Conservation (phyloP, 2,329 filamentous ascomycete genomes). For the Hawksworthiomyces lignivorus region DNA sequence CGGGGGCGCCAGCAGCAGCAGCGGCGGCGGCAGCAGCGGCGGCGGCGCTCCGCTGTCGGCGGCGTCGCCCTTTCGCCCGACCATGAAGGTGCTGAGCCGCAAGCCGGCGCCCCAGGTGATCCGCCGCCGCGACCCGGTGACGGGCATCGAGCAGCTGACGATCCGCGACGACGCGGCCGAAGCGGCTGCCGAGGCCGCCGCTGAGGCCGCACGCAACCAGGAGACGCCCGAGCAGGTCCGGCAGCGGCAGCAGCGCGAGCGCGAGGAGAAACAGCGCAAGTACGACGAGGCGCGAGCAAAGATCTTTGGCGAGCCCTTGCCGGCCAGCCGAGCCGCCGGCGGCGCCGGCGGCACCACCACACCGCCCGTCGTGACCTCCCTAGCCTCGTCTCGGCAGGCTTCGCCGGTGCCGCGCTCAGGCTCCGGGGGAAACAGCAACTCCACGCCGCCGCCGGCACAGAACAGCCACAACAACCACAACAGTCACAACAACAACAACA, state of each 20-base stretch:
- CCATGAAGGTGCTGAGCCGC: conserved; percentile 77
- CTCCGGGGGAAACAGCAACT: not conserved
- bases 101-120: conserved; percentile 59
- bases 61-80: conserved; percentile 64
- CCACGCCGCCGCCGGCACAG: not conserved
- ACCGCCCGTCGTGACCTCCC: not conserved
- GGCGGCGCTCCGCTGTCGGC: conserved; percentile 43
- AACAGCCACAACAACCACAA: not conserved
- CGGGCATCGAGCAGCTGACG: conserved; percentile 36
- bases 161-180: conserved; percentile 51
- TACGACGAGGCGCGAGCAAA: conserved; percentile 86
- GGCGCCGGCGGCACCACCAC: conserved; percentile 9
- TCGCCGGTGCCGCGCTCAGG: conserved; percentile 4
- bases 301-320: conserved; percentile 60
- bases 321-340: conserved; percentile 21
- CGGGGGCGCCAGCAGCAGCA: not conserved
- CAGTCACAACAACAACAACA: not conserved
- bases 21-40: conserved; percentile 28
- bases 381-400: conserved; percentile 8
- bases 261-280: conserved; percentile 81
- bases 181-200: conserved; percentile 62
- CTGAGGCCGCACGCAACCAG: conserved; percentile 56
- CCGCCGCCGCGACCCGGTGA: conserved; percentile 48
- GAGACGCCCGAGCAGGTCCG: conserved; percentile 70
- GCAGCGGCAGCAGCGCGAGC: conserved; percentile 67